These are phyloP conservation scores for Gossypium trilobum DNA, from an alignment of 441 rosid genomes.

Conservation along the genomic window DNA sequence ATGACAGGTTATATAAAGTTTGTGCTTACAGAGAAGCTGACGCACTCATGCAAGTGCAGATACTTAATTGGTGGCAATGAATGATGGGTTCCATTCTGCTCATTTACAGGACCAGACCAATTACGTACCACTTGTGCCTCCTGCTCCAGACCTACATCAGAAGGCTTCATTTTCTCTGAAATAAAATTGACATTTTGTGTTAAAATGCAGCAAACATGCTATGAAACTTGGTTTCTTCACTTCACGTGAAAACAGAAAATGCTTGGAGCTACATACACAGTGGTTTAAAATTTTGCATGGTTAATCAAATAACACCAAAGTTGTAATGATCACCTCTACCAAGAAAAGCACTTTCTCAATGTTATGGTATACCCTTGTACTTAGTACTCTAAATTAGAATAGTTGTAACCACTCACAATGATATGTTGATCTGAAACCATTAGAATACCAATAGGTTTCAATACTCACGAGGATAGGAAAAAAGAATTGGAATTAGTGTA, in stretches of 20 bases:
- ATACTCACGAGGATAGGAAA: background rate
- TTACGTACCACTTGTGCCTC: slow-evolving; percentile 29
- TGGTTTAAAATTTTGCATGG: background rate
- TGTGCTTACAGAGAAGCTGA: slow-evolving; percentile 76
- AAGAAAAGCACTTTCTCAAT: background rate
- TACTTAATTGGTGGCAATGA: slow-evolving; percentile 55
- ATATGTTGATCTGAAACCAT: background rate
- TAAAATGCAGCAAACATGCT: slow-evolving; percentile 1
- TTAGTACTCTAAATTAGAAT: background rate
- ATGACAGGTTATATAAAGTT: background rate
- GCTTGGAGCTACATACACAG: background rate
- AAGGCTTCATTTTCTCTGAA: slow-evolving; percentile 73
- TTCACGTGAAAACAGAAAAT: background rate
- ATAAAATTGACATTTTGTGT: slow-evolving; percentile 11
- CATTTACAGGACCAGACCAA: slow-evolving; percentile 13
- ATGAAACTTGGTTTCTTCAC: background rate
- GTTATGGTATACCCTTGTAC: background rate
- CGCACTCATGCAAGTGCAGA: slow-evolving; percentile 78
- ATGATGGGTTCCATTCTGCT: slow-evolving; percentile 43
- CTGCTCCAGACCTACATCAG: slow-evolving; percentile 54
- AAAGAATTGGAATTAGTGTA: background rate
- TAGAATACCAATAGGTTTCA: background rate
- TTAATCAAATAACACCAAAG: background rate
- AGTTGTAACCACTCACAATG: background rate
- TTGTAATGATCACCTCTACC: background rate